Evolutionary conservation across 202 grass and related monocot genomes (phyloP), one percentile per base, ranked within the genome.

Genomic region (Elaeis oleifera): DNA sequence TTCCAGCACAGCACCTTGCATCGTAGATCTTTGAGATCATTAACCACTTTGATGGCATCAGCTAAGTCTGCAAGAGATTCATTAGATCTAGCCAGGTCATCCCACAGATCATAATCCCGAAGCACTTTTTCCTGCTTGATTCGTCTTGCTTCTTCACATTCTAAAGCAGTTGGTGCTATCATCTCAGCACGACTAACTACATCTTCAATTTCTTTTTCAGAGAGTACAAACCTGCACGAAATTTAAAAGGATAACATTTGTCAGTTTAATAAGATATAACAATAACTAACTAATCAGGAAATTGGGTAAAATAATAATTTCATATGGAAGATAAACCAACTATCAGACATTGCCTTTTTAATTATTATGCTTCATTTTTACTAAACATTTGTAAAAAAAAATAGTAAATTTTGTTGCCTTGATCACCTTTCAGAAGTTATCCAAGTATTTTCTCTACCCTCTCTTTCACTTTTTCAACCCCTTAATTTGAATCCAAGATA

Each of bases 181-280:
- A 54, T 64, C 60, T 89, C 92, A 22, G 87, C 79, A 49, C 64
- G 87, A 48, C 60, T 70, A 70, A 97, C 81, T 23, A 60, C 75
- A 72, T 97, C 87, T 72, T 91, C 81, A 29, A 97, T 91, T 70
- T 84, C 81, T 82, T 91, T 79, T 76, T 91, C 58, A 88, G 62
- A 57, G 84, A 83, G 61, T 90, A 90, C 58, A 90, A 51, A 69
- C 87, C 87, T 97, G 71, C 16, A 66, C 0, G 73, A 48, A 53
- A 65, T 24, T 8, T 21, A 6, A 56, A 32, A 24, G 23, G 26
- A 3, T 27, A 23, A 6, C 32, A 44, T 44, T 9, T 39, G 18
- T 55, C 4, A 1, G 3, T 32, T 6, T 23, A 56, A 17, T 54
- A 16, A 16, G 16, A 3, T 1, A 56, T 48, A 56, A 68, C 9